Percentiles rank a stretch among this genome's conserved stretches.
phyloP scores from a whole-genome alignment of 2,329 filamentous ascomycete genomes.

The Albophoma yamanashiensis region DNA sequence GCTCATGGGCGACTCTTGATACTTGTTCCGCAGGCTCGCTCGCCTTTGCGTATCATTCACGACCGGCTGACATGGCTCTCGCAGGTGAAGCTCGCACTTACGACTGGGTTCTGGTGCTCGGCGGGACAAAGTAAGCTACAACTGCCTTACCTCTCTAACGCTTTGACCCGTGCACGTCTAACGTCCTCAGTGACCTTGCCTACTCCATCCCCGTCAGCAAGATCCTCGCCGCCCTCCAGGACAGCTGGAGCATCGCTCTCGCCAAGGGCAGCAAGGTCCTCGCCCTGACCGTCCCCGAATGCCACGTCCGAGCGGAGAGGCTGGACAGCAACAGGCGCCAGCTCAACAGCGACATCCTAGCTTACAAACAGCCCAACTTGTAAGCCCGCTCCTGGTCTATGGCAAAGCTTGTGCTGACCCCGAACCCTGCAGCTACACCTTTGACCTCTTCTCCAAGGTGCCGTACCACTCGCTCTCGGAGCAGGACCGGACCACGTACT shows the following conservation, averaged over 20 bases:
- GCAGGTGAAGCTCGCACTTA: constrained; percentile 20
- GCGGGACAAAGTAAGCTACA: constrained; percentile 46
- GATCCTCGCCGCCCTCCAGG: constrained; percentile 38
- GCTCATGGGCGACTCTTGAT: not conserved
- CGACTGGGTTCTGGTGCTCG: constrained; percentile 54
- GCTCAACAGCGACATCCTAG: constrained; percentile 43
- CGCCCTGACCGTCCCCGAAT: constrained; percentile 52
- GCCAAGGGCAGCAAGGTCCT: constrained; percentile 43
- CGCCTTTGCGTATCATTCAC: not conserved
- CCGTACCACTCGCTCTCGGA: constrained; percentile 40
- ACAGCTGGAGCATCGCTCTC: constrained; percentile 40
- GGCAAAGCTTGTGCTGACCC: not conserved
- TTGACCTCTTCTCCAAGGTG: constrained; percentile 44
- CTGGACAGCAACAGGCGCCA: constrained; percentile 25
- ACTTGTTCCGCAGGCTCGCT: not conserved
- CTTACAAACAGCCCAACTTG: constrained; percentile 38
- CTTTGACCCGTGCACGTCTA: not conserved
- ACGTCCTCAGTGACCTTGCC: constrained; percentile 37
- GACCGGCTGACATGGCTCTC: not conserved
- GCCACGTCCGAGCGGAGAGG: constrained; percentile 15
- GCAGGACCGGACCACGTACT: constrained; percentile 36
- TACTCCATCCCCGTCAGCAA: constrained; percentile 22
- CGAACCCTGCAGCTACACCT: constrained; percentile 34
- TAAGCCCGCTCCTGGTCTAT: constrained; percentile 24
- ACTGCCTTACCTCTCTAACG: not conserved